A percentile compares a stretch with the other conserved stretches of the same genome.
These are phyloP conservation scores for Hymenotorrendiella dingleyae DNA, from an alignment of 2,329 filamentous ascomycete species.

Conservation along the genomic window DNA sequence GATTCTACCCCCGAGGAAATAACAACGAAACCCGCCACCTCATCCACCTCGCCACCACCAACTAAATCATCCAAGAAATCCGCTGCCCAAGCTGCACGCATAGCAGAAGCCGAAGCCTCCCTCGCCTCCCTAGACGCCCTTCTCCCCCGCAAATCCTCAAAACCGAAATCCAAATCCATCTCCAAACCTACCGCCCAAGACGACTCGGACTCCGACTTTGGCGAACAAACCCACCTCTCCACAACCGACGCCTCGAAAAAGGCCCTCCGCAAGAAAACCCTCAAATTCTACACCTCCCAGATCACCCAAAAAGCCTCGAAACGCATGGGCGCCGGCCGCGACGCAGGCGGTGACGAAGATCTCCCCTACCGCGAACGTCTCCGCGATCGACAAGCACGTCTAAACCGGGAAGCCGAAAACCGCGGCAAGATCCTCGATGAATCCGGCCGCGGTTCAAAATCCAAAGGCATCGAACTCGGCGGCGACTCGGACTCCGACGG, in stretches of 20 bases:
- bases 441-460: conserved; percentile 48
- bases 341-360: conserved; percentile 74
- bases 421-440: conserved; percentile 64
- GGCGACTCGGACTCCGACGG: conserved; percentile 41
- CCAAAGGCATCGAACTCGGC: conserved; percentile 53
- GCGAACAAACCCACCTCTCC: conserved; percentile 73
- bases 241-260: conserved; percentile 75
- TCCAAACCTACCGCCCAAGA: conserved; percentile 43
- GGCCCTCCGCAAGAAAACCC: conserved; percentile 78
- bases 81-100: conserved; percentile 31
- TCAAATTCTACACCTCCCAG: conserved; percentile 97
- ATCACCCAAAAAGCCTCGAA: conserved; percentile 92
- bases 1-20: conserved; percentile 3
- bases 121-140: conserved; percentile 38
- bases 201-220: conserved; percentile 66
- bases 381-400: conserved; percentile 74
- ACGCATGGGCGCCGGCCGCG: conserved; percentile 65
- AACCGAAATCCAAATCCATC: conserved; percentile 32
- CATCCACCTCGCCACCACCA: conserved; percentile 32
- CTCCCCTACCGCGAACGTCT: conserved; percentile 85
- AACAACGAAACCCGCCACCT: background rate
- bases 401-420: conserved; percentile 83
- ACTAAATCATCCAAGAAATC: conserved; percentile 30
- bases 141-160: conserved; percentile 16
- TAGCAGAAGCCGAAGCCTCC: conserved; percentile 32